phyloP scores from a whole-genome alignment of 2,329 filamentous ascomycete genomes.

The Neonectria faginata region DNA sequence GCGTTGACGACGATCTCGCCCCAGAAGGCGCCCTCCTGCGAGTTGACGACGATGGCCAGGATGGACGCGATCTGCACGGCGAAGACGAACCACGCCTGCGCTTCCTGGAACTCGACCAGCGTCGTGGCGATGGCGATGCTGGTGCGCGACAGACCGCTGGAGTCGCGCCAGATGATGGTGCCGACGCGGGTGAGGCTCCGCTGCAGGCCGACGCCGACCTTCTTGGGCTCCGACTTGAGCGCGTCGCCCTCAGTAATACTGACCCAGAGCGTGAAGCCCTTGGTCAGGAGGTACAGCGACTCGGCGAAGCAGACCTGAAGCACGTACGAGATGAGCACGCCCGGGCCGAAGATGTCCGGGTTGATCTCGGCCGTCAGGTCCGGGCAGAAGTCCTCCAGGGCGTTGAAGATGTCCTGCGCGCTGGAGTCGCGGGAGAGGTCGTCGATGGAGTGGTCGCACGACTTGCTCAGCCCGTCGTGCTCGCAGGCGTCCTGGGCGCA shows the following conservation, averaged over 20 bases:
- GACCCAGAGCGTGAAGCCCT: slow-evolving; percentile 53
- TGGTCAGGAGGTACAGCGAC: slow-evolving; percentile 50
- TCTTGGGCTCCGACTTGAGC: slow-evolving; percentile 35
- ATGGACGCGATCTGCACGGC: slow-evolving; percentile 55
- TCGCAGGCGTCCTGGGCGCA: slow-evolving; percentile 53
- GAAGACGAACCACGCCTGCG: slow-evolving; percentile 55
- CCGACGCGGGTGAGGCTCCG: slow-evolving; percentile 51
- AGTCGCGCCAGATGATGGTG: slow-evolving; percentile 53
- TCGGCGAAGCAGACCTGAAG: slow-evolving; percentile 53
- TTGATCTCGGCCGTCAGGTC: slow-evolving; percentile 53
- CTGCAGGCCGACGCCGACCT: slow-evolving; percentile 42
- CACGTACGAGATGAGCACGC: slow-evolving; percentile 55
- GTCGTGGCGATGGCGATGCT: slow-evolving; percentile 55
- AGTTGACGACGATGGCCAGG: slow-evolving; percentile 56
- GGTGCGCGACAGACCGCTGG: slow-evolving; percentile 51
- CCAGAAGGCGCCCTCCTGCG: slow-evolving; percentile 55
- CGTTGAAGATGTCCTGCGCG: slow-evolving; percentile 48
- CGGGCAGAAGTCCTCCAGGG: slow-evolving; percentile 52
- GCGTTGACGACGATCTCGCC: slow-evolving; percentile 54
- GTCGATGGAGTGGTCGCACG: slow-evolving; percentile 48
- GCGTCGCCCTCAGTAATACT: slow-evolving; percentile 46
- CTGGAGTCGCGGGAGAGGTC: slow-evolving; percentile 44
- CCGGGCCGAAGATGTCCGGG: slow-evolving; percentile 55
- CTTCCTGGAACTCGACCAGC: slow-evolving; percentile 56
- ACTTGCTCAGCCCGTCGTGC: slow-evolving; percentile 48